Evolutionary conservation across 495 filamentous ascomycete species (phyloP), one percentile per base, ranked within the genome.

Genomic region (Beverwykella pulmonaria): DNA sequence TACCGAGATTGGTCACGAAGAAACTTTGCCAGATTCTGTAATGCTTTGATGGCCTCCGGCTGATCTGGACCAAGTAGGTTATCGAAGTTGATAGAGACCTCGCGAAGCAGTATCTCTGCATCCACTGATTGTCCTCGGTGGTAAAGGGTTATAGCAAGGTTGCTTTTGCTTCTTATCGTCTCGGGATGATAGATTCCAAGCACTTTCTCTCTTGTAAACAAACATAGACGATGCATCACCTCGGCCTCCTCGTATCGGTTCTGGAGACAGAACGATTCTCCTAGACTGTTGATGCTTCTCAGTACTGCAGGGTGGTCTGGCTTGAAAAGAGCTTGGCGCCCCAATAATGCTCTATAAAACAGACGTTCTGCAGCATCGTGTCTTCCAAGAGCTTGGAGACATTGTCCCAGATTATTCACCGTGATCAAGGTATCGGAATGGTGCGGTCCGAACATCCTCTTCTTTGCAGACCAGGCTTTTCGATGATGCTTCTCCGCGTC

Each of bases 341-440:
- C 48, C n/a, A 15, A 25, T 27, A 32, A 34, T 25, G 52, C 5
- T 3, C 52, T 3, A 55, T 8, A 10, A 55, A 55, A 55, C 25
- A 29, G 9, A 9, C 1, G 2, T n/a, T 55, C 29, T 5, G 52
- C 52, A 36, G 17, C 52, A 22, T 17, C 6, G 26, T 55, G 27
- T 34, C 12, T 2, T 8, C 26, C 26, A 14, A 14, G 52, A 19
- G 7, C 9, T 55, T 32, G 52, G 23, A 55, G 52, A 6, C 7
- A 32, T 9, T 32, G 25, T 14, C 26, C 52, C 4, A 55, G 29
- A 20, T 55, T 55, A n/a, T 55, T 29, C 19, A 55, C 27, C 14
- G 52, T 55, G 27, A 55, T 19, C 25, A 55, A 12, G n/a, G 52
- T 55, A 27, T 55, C 52, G 7, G 23, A 25, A 55, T 55, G 25